Evolutionary conservation across 108 stramenopile species (phyloP).

Genomic region (Chaetoceros tenuissimus): DNA sequence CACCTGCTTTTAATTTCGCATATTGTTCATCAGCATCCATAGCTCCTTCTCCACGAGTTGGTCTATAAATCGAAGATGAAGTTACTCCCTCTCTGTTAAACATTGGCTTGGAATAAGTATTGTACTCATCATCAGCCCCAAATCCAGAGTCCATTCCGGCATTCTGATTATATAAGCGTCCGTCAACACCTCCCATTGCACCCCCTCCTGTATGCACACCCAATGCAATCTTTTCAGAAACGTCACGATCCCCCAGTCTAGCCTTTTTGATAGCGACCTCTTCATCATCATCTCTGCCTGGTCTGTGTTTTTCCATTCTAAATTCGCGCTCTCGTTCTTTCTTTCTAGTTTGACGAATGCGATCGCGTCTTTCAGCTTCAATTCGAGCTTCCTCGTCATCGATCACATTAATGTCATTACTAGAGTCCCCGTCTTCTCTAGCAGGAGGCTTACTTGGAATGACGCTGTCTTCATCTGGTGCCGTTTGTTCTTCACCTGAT

Average conservation of each 20-base stretch:
- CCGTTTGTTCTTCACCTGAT: neutral
- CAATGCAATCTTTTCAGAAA: constrained; percentile 96
- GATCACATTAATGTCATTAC: constrained; percentile 2
- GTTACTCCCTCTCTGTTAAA: constrained; percentile 84
- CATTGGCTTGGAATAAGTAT: constrained; percentile 88
- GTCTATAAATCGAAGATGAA: constrained; percentile 86
- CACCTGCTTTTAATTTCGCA: constrained; percentile 58
- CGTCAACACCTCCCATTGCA: constrained; percentile 84
- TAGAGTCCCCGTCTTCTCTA: neutral
- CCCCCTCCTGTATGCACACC: constrained; percentile 87
- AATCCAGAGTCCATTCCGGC: constrained; percentile 94
- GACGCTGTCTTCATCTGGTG: constrained; percentile 5
- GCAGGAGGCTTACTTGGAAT: constrained; percentile 1
- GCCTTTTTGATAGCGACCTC: constrained; percentile 66
- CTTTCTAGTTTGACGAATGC: constrained; percentile 80
- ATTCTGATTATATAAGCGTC: constrained; percentile 91
- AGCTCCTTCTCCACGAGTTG: constrained; percentile 66
- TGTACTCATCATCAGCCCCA: constrained; percentile 98
- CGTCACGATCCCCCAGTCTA: constrained; percentile 90
- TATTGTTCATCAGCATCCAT: constrained; percentile 80
- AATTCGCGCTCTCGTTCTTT: constrained; percentile 92
- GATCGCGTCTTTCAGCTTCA: constrained; percentile 86
- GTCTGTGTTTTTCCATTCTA: constrained; percentile 71
- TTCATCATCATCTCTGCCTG: constrained; percentile 23
- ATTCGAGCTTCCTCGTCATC: constrained; percentile 65